phyloP scores from a whole-genome alignment of 768 basidiomycete species.

The Phanerodontia chrysosporium region DNA sequence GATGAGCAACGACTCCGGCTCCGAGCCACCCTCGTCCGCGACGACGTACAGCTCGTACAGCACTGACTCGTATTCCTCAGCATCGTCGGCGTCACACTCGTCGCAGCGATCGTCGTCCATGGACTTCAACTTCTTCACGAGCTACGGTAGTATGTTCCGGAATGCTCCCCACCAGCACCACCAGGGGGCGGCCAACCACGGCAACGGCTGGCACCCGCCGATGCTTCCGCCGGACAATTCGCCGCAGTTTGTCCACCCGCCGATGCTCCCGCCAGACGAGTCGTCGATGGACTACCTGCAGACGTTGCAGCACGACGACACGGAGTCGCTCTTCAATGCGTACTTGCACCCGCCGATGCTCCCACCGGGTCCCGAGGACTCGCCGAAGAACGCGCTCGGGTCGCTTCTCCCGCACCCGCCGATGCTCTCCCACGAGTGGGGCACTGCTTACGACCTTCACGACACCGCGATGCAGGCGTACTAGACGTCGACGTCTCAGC shows the following conservation, averaged over 20 bases:
- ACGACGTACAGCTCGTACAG: slow-evolving; percentile 59
- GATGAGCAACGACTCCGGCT: slow-evolving; percentile 56
- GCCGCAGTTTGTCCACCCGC: slow-evolving; percentile 60
- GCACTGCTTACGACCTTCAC: slow-evolving; percentile 22
- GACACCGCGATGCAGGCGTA: slow-evolving; percentile 35
- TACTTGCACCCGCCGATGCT: slow-evolving; percentile 57
- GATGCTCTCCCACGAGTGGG: slow-evolving; percentile 33
- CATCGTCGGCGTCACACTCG: slow-evolving; percentile 46
- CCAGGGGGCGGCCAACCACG: not conserved
- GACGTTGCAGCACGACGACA: slow-evolving; percentile 56
- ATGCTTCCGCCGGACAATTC: slow-evolving; percentile 60
- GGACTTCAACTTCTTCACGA: slow-evolving; percentile 47
- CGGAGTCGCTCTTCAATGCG: slow-evolving; percentile 49
- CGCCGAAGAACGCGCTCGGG: slow-evolving; percentile 19
- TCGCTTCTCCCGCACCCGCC: slow-evolving; percentile 30
- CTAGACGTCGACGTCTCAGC: slow-evolving; percentile 16
- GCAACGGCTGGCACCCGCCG: slow-evolving; percentile 68
- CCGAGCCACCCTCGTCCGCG: slow-evolving; percentile 56
- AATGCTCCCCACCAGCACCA: not conserved
- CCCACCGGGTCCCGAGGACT: slow-evolving; percentile 36
- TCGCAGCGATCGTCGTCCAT: slow-evolving; percentile 66
- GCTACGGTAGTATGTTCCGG: slow-evolving; percentile 29
- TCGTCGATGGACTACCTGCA: slow-evolving; percentile 73
- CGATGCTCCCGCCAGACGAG: slow-evolving; percentile 62
- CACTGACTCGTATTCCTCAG: slow-evolving; percentile 53